Conservation (phyloP, 225 moss, liverwort and hornwort species). For the Anthoceros angustus region DNA sequence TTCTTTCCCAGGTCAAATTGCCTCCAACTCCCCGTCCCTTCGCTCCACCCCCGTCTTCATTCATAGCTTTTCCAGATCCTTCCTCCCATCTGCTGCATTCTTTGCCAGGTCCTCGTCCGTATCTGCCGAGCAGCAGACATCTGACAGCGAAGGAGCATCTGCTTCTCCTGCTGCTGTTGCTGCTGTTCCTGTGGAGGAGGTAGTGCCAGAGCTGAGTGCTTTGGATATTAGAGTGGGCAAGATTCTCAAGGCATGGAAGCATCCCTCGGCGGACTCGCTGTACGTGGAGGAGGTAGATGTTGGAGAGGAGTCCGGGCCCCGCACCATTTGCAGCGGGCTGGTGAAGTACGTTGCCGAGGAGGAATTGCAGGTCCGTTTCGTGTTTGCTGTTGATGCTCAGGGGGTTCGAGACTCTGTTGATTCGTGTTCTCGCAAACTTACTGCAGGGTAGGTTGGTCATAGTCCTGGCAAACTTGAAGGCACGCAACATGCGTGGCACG, state of each 20-base stretch:
- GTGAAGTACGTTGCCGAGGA: conserved; percentile 64
- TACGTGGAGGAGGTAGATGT: conserved; percentile 95
- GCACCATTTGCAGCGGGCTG: conserved; percentile 96
- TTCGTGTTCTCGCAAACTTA: not conserved
- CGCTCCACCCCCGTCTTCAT: not conserved
- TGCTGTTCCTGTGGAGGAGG: conserved; percentile 11
- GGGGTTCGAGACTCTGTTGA: not conserved
- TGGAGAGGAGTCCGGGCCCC: conserved; percentile 73
- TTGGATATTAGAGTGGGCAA: conserved; percentile 80
- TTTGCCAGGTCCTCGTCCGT: not conserved
- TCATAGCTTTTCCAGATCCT: not conserved
- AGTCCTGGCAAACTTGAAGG: conserved; percentile 82
- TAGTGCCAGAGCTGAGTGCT: conserved; percentile 39
- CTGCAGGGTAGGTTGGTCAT: conserved; percentile 65
- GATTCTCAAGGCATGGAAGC: conserved; percentile 88
- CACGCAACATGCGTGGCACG: conserved; percentile 90
- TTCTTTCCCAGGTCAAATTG: not conserved
- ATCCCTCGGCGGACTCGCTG: conserved; percentile 84
- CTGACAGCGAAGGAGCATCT: conserved; percentile 20
- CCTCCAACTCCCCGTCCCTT: not conserved
- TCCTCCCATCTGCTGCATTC: not conserved
- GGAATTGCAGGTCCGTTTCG: conserved; percentile 49
- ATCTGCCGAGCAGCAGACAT: conserved; percentile 7
- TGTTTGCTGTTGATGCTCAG: not conserved
- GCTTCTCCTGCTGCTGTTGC: conserved; percentile 9